These are phyloP conservation scores for Paraphaeosphaeria minitans DNA, from an alignment of 2,329 filamentous ascomycete genomes.

Conservation along the genomic window DNA sequence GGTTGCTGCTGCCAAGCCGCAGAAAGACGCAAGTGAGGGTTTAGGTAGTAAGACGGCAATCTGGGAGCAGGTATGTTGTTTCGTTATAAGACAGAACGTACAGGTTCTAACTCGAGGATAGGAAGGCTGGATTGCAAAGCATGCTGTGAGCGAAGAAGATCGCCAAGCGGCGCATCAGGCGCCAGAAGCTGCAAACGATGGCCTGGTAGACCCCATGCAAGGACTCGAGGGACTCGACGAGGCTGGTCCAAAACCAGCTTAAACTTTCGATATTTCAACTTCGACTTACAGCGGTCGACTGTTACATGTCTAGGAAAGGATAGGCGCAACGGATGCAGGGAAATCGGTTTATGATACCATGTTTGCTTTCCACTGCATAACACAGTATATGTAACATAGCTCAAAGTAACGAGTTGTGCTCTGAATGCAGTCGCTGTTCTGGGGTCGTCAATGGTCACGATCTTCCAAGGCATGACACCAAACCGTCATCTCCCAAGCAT, in stretches of 20 bases:
- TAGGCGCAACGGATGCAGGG: slow-evolving; percentile 5
- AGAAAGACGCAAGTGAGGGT: slow-evolving; percentile 86
- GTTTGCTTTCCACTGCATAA: not conserved
- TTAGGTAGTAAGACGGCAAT: slow-evolving; percentile 91
- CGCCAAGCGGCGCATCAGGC: slow-evolving; percentile 63
- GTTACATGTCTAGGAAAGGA: not conserved
- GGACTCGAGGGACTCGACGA: slow-evolving; percentile 91
- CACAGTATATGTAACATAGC: not conserved
- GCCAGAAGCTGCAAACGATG: slow-evolving; percentile 57
- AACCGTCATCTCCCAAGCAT: not conserved
- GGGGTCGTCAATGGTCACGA: not conserved
- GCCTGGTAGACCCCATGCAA: slow-evolving; percentile 87
- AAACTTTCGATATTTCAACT: slow-evolving; percentile 29
- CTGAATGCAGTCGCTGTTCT: not conserved
- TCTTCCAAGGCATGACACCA: slow-evolving; percentile 1
- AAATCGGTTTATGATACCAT: slow-evolving; percentile 14
- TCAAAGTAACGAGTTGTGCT: not conserved
- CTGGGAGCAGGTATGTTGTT: slow-evolving; percentile 84
- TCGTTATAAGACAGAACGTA: not conserved
- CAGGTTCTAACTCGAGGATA: slow-evolving; percentile 47
- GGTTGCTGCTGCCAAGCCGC: slow-evolving; percentile 87
- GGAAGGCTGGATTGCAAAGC: slow-evolving; percentile 92
- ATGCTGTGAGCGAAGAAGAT: slow-evolving; percentile 84
- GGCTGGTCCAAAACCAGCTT: slow-evolving; percentile 84
- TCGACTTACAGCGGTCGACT: not conserved